A percentile compares a stretch with the other conserved stretches of the same genome.
Evolutionary conservation across 2,329 filamentous ascomycete species (phyloP).

Genomic region (Esteya vermicola): DNA sequence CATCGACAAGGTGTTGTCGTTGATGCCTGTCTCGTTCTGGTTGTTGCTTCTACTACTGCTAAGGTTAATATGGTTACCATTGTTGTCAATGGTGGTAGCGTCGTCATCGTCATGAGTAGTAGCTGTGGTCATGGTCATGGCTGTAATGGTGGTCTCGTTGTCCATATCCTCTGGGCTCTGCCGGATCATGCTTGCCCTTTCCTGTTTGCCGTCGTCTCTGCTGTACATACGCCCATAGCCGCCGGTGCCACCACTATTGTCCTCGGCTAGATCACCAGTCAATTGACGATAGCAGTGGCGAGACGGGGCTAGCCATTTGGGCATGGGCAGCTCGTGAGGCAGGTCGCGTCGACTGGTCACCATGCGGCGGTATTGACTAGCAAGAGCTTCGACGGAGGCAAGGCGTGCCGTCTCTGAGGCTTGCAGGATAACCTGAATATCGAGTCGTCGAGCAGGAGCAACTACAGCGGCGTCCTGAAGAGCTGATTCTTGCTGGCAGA

Average conservation of each 20-base stretch:
- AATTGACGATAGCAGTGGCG: neutral
- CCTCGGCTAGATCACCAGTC: neutral
- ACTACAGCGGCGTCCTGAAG: constrained; percentile 13
- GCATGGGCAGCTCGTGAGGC: constrained; percentile 16
- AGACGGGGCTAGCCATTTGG: constrained; percentile 3
- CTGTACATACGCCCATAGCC: too few relatives aligned
- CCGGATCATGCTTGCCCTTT: too few relatives aligned
- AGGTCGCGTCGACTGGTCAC: constrained; percentile 15
- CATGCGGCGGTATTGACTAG: constrained; percentile 21
- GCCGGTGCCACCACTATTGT: neutral
- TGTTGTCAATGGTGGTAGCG: too few relatives aligned
- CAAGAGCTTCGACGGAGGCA: constrained; percentile 17
- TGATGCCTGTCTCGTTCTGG: too few relatives aligned
- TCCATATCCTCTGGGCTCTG: too few relatives aligned
- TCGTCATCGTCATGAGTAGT: too few relatives aligned
- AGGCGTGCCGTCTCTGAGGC: constrained; percentile 20
- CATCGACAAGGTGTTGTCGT: too few relatives aligned
- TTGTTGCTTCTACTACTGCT: too few relatives aligned
- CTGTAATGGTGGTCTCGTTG: too few relatives aligned
- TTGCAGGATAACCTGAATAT: constrained; percentile 18
- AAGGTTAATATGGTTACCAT: too few relatives aligned
- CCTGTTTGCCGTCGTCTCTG: too few relatives aligned
- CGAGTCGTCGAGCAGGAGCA: constrained; percentile 14
- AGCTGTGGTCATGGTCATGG: too few relatives aligned
- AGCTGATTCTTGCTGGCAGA: constrained; percentile 15